Percentiles rank a stretch among this genome's conserved stretches.
phyloP scores from a whole-genome alignment of 306 rosid genomes.

The Comarum palustre region DNA sequence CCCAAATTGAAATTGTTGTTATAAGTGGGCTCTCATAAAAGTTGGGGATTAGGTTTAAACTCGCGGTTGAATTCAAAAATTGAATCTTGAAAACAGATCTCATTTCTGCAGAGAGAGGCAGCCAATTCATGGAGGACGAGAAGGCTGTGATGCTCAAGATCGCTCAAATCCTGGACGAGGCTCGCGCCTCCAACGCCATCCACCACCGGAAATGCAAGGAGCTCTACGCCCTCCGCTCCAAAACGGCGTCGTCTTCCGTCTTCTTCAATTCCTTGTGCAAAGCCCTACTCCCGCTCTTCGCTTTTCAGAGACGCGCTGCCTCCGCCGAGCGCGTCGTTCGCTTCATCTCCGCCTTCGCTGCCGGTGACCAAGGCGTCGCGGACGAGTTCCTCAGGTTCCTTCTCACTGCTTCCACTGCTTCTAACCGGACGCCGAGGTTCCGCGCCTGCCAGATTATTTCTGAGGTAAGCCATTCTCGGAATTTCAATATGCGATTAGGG shows the following conservation, averaged over 20 bases:
- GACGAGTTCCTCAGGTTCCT: conserved; percentile 70
- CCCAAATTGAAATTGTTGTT: too few species aligned
- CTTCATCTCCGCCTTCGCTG: conserved; percentile 63
- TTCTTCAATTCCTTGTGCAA: conserved; percentile 71
- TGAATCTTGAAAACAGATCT: background rate
- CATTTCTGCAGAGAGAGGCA: conserved; percentile 15
- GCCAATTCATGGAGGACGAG: conserved; percentile 32
- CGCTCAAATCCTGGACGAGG: conserved; percentile 61
- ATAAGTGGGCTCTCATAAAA: too few species aligned
- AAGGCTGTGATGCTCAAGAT: conserved; percentile 44
- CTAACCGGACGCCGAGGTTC: conserved; percentile 63
- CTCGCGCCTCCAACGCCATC: conserved; percentile 61
- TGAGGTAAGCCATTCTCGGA: conserved; percentile 43
- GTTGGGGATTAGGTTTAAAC: background rate
- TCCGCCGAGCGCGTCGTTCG: conserved; percentile 69
- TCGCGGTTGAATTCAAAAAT: conserved; percentile 62
- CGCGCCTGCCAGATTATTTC: conserved; percentile 89
- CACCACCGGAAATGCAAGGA: conserved; percentile 92
- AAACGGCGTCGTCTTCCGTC: conserved; percentile 33
- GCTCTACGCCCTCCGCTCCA: conserved; percentile 57
- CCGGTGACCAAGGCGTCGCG: conserved; percentile 40
- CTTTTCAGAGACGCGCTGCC: conserved; percentile 57
- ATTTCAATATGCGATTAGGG: background rate
- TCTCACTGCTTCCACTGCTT: conserved; percentile 41
- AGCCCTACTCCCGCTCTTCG: conserved; percentile 61